Conservation (phyloP, 2,329 filamentous ascomycete genomes). For the Shiraia bambusicola region DNA sequence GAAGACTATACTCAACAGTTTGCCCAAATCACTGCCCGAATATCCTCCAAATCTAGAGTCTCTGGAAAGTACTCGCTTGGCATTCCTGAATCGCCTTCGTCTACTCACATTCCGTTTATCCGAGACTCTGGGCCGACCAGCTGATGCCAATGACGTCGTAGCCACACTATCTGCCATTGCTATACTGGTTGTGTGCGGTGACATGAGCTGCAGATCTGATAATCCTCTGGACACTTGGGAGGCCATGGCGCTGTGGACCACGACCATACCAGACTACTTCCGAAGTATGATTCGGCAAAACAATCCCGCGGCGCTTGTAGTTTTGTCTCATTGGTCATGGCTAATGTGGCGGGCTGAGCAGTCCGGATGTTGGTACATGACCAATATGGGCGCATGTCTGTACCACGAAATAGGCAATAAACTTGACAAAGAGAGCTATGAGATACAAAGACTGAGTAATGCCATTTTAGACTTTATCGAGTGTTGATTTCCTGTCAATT, state of each 20-base stretch:
- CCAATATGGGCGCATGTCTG: neutral
- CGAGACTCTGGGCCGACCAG: conserved; percentile 17
- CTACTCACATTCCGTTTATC: conserved; percentile 19
- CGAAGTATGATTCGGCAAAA: conserved; percentile 13
- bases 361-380: conserved; percentile 25
- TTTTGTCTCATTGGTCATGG: conserved; percentile 28
- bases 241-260: conserved; percentile 23
- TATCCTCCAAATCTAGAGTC: neutral
- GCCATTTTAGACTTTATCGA: too few species aligned
- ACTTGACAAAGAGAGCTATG: too few species aligned
- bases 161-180: conserved; percentile 23
- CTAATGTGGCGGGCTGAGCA: conserved; percentile 17
- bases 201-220: conserved; percentile 15
- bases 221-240: conserved; percentile 9
- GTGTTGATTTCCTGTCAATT: too few species aligned
- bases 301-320: conserved; percentile 22
- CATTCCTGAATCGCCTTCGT: conserved; percentile 12
- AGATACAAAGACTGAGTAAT: too few species aligned
- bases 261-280: conserved; percentile 21
- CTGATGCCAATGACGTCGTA: conserved; percentile 17
- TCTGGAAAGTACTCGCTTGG: neutral
- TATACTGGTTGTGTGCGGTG: conserved; percentile 20
- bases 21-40: conserved; percentile 4
- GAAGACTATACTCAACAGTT: too few species aligned
- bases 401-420: too few species aligned